Conservation (phyloP, 306 rosid genomes). For the Lablab purpureus region DNA sequence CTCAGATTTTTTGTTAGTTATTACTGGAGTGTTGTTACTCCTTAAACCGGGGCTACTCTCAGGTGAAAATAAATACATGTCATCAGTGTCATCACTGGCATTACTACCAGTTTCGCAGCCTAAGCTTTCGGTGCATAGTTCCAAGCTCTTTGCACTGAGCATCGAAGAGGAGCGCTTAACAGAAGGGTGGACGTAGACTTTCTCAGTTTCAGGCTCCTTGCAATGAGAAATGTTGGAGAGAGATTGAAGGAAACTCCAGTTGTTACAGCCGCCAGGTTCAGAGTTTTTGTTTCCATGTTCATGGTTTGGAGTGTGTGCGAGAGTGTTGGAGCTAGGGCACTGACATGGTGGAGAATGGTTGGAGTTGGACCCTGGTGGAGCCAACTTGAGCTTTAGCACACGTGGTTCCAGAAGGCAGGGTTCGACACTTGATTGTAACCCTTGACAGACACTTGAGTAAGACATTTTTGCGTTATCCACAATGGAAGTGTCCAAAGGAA, state of each 20-base stretch:
- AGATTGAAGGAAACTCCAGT: conserved; percentile 62
- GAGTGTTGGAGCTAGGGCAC: neutral
- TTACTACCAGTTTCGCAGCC: conserved; percentile 79
- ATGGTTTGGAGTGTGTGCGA: neutral
- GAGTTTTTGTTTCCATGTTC: conserved; percentile 27
- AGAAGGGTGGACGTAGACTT: conserved; percentile 66
- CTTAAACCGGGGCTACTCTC: conserved; percentile 9
- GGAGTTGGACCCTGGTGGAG: conserved; percentile 43
- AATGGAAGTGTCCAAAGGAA: conserved; percentile 20
- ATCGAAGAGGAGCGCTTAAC: conserved; percentile 50
- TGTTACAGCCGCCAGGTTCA: conserved; percentile 42
- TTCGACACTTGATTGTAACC: conserved; percentile 57
- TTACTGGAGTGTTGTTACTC: neutral
- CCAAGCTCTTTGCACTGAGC: conserved; percentile 71
- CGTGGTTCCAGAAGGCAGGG: conserved; percentile 47
- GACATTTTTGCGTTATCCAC: conserved; percentile 49
- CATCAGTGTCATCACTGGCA: conserved; percentile 39
- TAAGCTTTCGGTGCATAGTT: conserved; percentile 81
- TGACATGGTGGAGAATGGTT: neutral
- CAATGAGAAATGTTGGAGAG: conserved; percentile 41
- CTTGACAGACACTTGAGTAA: conserved; percentile 57
- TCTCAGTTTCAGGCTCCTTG: conserved; percentile 35
- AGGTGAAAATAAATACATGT: conserved; percentile 45
- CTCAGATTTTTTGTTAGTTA: neutral
- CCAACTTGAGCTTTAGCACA: conserved; percentile 52